phyloP scores from a whole-genome alignment of 106 monocot species.

The Xerophyta viscosa region DNA sequence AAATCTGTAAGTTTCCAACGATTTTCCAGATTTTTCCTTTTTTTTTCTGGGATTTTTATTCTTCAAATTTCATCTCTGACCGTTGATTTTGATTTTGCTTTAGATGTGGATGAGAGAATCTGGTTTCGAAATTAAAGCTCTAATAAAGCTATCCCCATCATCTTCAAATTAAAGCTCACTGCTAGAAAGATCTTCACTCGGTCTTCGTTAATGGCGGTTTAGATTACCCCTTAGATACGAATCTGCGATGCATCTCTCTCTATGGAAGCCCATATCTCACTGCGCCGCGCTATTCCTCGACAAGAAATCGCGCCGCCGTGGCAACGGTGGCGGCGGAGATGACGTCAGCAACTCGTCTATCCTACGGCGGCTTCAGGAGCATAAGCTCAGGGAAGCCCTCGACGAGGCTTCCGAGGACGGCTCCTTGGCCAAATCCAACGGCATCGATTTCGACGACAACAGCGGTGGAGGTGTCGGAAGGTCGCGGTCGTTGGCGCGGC shows the following conservation, averaged over 20 bases:
- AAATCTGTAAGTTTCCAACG: too few relatives aligned
- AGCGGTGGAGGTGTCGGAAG: conserved; percentile 33
- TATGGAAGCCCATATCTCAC: conserved; percentile 91
- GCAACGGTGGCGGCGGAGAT: conserved; percentile 4
- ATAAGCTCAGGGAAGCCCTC: conserved; percentile 74
- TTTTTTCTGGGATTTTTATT: too few relatives aligned
- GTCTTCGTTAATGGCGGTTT: too few relatives aligned
- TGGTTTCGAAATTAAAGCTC: too few relatives aligned
- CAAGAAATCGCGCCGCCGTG: conserved; percentile 40
- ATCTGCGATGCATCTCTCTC: conserved; percentile 93
- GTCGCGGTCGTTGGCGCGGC: conserved; percentile 78
- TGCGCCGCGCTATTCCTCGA: conserved; percentile 69
- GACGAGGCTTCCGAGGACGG: conserved; percentile 95
- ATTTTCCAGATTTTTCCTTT: too few relatives aligned
- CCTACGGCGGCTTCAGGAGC: conserved; percentile 70
- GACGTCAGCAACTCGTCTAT: conserved; percentile 20
- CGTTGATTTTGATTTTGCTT: too few relatives aligned
- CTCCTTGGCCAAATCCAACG: conserved; percentile 66
- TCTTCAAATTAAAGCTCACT: too few relatives aligned
- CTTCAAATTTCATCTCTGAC: too few relatives aligned
- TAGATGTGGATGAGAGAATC: too few relatives aligned
- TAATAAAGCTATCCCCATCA: too few relatives aligned
- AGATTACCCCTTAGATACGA: too few relatives aligned
- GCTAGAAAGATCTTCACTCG: too few relatives aligned
- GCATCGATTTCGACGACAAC: conserved; percentile 25